Conservation (phyloP, 2,329 filamentous ascomycete genomes). For the Aspergillus fischeri region DNA sequence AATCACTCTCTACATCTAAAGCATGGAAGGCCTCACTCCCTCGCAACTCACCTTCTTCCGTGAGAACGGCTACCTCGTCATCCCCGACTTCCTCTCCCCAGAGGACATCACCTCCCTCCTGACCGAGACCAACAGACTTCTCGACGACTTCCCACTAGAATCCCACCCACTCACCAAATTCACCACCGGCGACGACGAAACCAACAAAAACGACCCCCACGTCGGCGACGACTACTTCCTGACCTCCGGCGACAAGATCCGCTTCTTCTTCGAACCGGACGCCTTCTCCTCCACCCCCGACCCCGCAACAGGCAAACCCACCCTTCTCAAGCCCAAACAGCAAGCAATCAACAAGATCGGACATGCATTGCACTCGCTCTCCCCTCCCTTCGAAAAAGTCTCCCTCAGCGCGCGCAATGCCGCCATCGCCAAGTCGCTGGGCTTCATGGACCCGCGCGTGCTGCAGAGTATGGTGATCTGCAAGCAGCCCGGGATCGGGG, state of each 20-base stretch:
- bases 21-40: constrained; percentile 52
- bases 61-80: constrained; percentile 82
- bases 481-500: constrained; percentile 96
- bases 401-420: constrained; percentile 48
- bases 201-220: constrained; percentile 54
- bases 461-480: constrained; percentile 98
- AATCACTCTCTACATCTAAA: not conserved
- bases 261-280: constrained; percentile 97
- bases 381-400: constrained; percentile 59
- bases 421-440: constrained; percentile 65
- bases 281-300: constrained; percentile 55
- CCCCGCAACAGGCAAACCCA: constrained; percentile 49
- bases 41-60: constrained; percentile 70
- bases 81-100: constrained; percentile 69
- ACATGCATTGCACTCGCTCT: constrained; percentile 69
- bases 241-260: constrained; percentile 80
- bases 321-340: constrained; percentile 72
- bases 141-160: constrained; percentile 70
- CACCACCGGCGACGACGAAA: constrained; percentile 70
- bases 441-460: constrained; percentile 70
- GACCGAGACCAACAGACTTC: constrained; percentile 67
- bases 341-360: constrained; percentile 87
- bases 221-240: constrained; percentile 96
- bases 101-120: constrained; percentile 66
- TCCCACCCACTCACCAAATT: constrained; percentile 92